Base-by-base conservation (phyloP, 352 stramenopile genomes). In the Thraustotheca clavata region DNA sequence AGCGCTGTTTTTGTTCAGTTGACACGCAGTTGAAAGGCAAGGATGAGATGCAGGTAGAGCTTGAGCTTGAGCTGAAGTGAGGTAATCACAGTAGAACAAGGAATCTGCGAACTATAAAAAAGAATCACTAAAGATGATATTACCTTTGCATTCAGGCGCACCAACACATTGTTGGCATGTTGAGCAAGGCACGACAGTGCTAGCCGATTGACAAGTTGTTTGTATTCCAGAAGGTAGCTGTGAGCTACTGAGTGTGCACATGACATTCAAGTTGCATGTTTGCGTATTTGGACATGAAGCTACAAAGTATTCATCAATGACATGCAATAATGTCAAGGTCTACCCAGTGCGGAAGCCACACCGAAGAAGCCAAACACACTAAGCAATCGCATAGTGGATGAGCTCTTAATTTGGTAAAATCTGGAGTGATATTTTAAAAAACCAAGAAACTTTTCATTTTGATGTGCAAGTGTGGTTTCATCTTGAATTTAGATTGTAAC, bases 1-100 rank as follows among this genome's bases (percentile, higher is more conserved):
- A 3, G 52, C n/a, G 29, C 52, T 62, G 0, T 62, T 61, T 39
- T 49, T 62, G 34, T 57, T 62, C 31, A 62, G 52, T 55, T 62
- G 52, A 18, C 52, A 62, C 31, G 52, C 31, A 7, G 31, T 35
- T 11, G n/a, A 32, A 1, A 62, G 52, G 29, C 52, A 62, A 4
- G 52, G 52, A 27, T 62, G 52, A 14, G 6, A 8, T 16, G 52
- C 22, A 20, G 52, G 52, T 0, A 62, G 35, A 22, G 52, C 52
- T 9, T 22, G n/a, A n/a, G n/a, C 31, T 62, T 62, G 52, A 18
- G 52, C 52, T 11, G 18, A n/a, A 35, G 52, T 55, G 20, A 62
- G 22, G 29, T n/a, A 62, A 11, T 62, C 34, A 29, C 52, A 62
- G 18, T 41, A 62, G 22, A 62, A 62, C 16, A 62, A n/a, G 16